Conservation (phyloP, 2,329 filamentous ascomycete genomes). For the Colletotrichum horii region DNA sequence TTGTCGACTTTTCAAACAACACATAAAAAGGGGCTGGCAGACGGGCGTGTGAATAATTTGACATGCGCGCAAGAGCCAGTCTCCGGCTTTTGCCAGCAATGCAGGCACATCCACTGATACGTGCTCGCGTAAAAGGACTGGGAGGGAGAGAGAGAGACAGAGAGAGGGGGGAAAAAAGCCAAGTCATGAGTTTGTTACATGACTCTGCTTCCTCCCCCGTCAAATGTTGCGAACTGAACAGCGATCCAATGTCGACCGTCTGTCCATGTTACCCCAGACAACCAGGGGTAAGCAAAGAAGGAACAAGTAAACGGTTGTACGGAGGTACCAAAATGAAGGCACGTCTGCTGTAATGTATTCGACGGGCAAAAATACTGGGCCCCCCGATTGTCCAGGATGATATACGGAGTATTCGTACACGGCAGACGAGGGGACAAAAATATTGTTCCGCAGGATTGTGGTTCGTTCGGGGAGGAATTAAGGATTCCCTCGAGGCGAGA, state of each 20-base stretch:
- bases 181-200: not conserved
- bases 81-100: not conserved
- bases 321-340: not conserved
- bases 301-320: not conserved
- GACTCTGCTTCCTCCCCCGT: not conserved
- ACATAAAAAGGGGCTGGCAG: not conserved
- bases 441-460: not conserved
- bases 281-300: not conserved
- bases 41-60: not conserved
- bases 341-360: not conserved
- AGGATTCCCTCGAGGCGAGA: not conserved
- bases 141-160: not conserved
- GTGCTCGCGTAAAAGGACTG: not conserved
- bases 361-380: not conserved
- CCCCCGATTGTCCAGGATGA: not conserved
- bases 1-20: not conserved
- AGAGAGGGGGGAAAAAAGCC: not conserved
- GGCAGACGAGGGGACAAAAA: not conserved
- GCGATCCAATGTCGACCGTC: not conserved
- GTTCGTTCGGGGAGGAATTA: not conserved
- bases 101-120: not conserved
- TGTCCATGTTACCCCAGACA: slow-evolving; percentile 9
- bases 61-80: not conserved
- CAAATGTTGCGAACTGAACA: not conserved
- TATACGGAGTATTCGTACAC: not conserved